Base-by-base conservation (phyloP, 345 rosid genomes). In the Salix dunnii region DNA sequence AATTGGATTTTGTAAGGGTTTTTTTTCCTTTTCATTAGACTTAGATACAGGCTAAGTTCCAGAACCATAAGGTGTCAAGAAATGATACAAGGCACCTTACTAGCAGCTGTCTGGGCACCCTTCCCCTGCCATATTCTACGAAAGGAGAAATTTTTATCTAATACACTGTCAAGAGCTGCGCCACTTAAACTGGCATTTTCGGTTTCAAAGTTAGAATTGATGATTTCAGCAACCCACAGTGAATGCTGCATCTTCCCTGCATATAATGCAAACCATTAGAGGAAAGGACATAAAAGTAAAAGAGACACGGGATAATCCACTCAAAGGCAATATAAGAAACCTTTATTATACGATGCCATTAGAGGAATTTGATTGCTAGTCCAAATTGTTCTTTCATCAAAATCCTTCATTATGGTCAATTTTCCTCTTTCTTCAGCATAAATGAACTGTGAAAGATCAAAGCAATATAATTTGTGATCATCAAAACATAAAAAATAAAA, bases 221-320 rank as follows among this genome's bases (percentile, higher is more conserved):
- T 81, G 60, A 84, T 77, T 89, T 96, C 96, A 76, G 85, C 91
- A 72, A 86, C 91, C 98, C 98, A 96, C 78, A 96, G 83, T 28
- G 99, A 91, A 79, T 96, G 99, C 71, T 96, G 98, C 94, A 90
- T 85, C 89, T 91, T 91, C 79, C 93, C 99, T 96, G 90, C 78
- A 84, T 48, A 67, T 21, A 31, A 73, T 65, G 53, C 35, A 61
- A 67, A 49, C 60, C 58, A 40, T 79, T 76, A 72, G 4, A 21
- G 28, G 28, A n/a, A 60, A 8, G 12, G 42, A 53, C 51, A 65
- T 48, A 53, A 61, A 69, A 36, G 65, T 42, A 8, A 60, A 36
- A 17, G 51, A 38, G 51, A 33, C 14, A 66, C 9, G 36, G 18
- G 14, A 30, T 67, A 12, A 53, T 55, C 38, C 20, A 60, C 35